phyloP scores from a whole-genome alignment of 2,329 filamentous ascomycete species.

The Pseudocercospora eumusae region DNA sequence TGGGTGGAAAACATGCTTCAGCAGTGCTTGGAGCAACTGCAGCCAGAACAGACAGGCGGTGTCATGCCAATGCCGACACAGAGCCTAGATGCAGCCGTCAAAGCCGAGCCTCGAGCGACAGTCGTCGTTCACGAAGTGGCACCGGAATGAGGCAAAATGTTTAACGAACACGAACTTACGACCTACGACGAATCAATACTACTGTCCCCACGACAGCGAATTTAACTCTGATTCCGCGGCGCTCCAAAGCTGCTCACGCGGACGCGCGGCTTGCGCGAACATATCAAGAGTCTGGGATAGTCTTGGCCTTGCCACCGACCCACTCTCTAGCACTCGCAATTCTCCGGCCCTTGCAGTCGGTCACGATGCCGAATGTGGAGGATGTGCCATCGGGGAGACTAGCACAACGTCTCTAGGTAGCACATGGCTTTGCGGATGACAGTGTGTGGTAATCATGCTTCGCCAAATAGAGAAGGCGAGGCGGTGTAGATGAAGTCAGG shows the following conservation, averaged over 20 bases:
- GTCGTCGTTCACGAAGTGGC: conserved; percentile 30
- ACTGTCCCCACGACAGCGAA: neutral
- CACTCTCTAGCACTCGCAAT: neutral
- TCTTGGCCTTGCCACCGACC: conserved; percentile 3
- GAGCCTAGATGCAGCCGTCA: conserved; percentile 30
- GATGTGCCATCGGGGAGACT: neutral
- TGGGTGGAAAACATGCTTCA: conserved; percentile 46
- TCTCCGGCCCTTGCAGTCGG: neutral
- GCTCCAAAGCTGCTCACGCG: neutral
- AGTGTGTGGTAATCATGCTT: neutral
- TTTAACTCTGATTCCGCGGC: neutral
- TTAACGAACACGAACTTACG: neutral
- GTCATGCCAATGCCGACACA: conserved; percentile 15
- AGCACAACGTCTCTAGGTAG: neutral
- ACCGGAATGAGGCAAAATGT: conserved; percentile 24
- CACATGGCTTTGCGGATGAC: neutral
- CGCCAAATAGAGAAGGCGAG: neutral
- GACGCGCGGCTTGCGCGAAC: neutral
- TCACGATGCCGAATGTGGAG: neutral
- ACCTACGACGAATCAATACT: neutral
- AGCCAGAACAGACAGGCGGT: conserved; percentile 15
- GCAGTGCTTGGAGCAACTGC: conserved; percentile 46
- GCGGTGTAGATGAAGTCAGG: neutral
- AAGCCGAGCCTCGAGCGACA: conserved; percentile 18
- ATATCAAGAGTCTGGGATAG: neutral